Evolutionary conservation across 306 rosid species (phyloP), one percentile per base, ranked within the genome.

Genomic region (Sechiopsis laciniata): DNA sequence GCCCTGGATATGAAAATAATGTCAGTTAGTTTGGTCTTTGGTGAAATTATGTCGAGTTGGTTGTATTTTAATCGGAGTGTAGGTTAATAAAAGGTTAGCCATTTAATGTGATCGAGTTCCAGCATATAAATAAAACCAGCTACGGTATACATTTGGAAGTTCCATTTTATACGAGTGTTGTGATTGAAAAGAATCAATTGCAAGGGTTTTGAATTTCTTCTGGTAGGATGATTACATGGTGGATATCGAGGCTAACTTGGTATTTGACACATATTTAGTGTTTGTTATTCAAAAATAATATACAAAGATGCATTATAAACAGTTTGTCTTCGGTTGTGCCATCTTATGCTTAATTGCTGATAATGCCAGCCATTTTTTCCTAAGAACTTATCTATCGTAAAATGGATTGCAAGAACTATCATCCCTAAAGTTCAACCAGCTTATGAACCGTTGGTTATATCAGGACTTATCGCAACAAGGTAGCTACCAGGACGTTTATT

Each of bases 391-490:
- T 10, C 72, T 65, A 5, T 42, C 6, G 17, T 19, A 45, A 55
- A 45, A 66, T 66, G 26, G 17, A 42, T 42, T 42, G 72, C 24
- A 6, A 17, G 29, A 65, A 42, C 46, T 17, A 65, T 40, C 53
- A 37, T 42, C 71, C 71, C 54, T 17, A 17, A 7, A 17, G 71
- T n/a, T 20, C 53, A 40, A 66, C 19, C 55, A 45, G 24, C 24
- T 84, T 60, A 75, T 71, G 48, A 51, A 78, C 13, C 19, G 32
- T 68, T 78, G 22, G 50, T 75, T 86, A 82, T 79, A 83, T 79
- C 89, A 94, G 98, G 86, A 87, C 92, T 52, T 94, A 90, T 73
- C 92, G 97, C 55, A 86, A 83, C 84, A 94, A 94, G 88, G 95
- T 86, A 77, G 98, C 97, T 42, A 19, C 83, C 2, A 45, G 62